Conservation (phyloP, 176 grass and related monocot genomes). For the Alopecurus myosuroides region DNA sequence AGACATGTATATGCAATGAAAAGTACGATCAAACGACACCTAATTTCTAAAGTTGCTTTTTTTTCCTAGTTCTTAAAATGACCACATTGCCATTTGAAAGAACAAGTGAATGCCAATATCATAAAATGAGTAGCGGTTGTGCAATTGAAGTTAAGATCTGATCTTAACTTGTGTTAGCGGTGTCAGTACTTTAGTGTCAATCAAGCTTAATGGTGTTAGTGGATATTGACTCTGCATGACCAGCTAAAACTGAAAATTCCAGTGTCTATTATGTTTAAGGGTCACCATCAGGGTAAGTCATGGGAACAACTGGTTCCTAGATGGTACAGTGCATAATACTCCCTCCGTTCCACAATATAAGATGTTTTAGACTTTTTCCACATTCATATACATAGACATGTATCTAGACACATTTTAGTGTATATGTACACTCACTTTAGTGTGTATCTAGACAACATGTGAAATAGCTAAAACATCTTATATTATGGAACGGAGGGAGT, state of each 20-base stretch:
- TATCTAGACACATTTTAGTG: too few relatives aligned
- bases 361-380: too few relatives aligned
- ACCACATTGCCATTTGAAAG: neutral
- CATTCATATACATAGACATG: too few relatives aligned
- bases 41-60: neutral
- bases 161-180: neutral
- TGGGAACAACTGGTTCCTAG: neutral
- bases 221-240: neutral
- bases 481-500: too few relatives aligned
- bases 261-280: neutral
- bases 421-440: too few relatives aligned
- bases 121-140: neutral
- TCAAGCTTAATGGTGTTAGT: neutral
- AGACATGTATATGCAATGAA: neutral
- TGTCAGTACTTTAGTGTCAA: neutral
- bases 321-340: neutral
- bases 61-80: neutral
- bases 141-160: neutral
- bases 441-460: too few relatives aligned
- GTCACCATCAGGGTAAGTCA: neutral
- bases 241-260: neutral
- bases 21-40: neutral
- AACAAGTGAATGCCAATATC: slow-evolving; percentile 5
- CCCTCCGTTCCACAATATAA: too few relatives aligned
- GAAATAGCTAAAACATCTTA: too few relatives aligned